A percentile compares a stretch with the other conserved stretches of the same genome.
Conservation (phyloP, 495 filamentous ascomycete genomes). For the Neurospora sp. region DNA sequence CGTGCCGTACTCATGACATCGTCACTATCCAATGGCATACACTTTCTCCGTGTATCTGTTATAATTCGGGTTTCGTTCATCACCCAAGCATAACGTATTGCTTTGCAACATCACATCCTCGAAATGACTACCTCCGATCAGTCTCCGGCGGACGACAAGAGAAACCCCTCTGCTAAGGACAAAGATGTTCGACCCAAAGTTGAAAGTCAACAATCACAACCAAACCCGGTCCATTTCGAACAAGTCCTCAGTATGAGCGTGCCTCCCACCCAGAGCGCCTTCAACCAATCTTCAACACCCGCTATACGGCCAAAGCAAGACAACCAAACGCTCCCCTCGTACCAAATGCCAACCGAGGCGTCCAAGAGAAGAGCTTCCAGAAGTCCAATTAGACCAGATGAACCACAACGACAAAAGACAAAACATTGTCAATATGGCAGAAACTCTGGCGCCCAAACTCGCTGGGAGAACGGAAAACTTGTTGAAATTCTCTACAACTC, state of each 20-base stretch:
- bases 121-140: not conserved
- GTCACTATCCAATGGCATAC: not conserved
- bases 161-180: not conserved
- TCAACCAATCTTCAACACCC: not conserved
- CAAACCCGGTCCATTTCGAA: not conserved
- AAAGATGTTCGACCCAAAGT: not conserved
- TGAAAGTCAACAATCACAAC: not conserved
- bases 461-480: not conserved
- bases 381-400: not conserved
- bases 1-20: not conserved
- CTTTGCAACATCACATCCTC: not conserved
- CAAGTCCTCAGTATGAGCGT: not conserved
- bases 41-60: not conserved
- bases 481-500: not conserved
- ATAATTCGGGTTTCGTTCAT: not conserved
- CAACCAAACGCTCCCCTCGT: not conserved
- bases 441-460: not conserved
- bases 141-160: not conserved
- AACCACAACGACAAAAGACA: not conserved
- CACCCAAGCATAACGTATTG: not conserved
- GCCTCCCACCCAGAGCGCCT: not conserved
- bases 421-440: not conserved
- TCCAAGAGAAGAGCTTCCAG: not conserved
- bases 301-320: not conserved
- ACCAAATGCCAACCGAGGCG: not conserved